Evolutionary conservation across 148 eudicot genomes (phyloP).

Genomic region (Nepenthes gracilis): DNA sequence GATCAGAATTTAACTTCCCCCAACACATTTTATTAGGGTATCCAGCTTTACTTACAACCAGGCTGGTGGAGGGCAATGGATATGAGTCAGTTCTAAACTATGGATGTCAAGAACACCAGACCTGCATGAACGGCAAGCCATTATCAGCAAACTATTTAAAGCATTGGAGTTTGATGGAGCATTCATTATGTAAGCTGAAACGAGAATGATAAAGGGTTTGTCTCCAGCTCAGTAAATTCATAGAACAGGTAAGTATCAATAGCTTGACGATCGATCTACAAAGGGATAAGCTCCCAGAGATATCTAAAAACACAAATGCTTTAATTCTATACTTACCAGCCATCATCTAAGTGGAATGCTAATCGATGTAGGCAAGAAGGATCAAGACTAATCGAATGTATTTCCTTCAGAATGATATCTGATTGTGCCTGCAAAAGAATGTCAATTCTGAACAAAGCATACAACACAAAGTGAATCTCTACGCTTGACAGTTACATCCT

Average conservation of each 20-base stretch:
- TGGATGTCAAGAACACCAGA: constrained; percentile 76
- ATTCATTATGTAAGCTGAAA: not conserved
- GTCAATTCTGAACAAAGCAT: not conserved
- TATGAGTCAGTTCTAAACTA: constrained; percentile 64
- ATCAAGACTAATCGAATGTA: constrained; percentile 74
- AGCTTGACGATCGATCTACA: not conserved
- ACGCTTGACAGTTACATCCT: not conserved
- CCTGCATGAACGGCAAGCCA: constrained; percentile 26
- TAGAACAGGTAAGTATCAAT: not conserved
- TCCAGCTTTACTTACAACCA: constrained; percentile 64
- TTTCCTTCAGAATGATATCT: constrained; percentile 56
- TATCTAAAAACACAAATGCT: no score
- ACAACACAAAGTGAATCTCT: not conserved
- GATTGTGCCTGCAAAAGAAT: constrained; percentile 73
- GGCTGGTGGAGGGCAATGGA: constrained; percentile 96
- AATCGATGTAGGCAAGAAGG: constrained; percentile 61
- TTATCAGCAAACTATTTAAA: not conserved
- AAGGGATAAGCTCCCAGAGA: no score
- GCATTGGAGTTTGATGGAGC: not conserved
- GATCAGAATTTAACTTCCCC: not conserved
- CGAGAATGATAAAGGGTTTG: no score
- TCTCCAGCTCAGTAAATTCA: not conserved
- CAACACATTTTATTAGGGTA: not conserved
- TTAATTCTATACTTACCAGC: constrained; percentile 53
- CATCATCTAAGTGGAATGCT: constrained; percentile 96